These are phyloP conservation scores for Pythium utonaiense DNA, from an alignment of 352 stramenopile genomes.

Conservation along the genomic window DNA sequence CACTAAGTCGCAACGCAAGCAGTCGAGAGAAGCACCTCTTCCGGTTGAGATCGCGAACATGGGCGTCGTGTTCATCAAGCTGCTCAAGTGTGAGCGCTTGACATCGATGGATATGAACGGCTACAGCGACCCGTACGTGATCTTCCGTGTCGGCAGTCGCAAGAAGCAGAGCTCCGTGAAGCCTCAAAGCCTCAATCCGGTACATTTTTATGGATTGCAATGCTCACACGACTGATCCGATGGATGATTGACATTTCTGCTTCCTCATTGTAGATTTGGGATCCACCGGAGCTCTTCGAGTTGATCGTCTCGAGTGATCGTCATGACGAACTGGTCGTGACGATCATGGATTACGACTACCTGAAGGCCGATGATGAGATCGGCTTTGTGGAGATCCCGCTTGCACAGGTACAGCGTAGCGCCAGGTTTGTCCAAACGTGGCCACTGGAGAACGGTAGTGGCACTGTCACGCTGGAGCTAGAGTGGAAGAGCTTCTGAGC, in stretches of 20 bases:
- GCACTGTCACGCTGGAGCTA: conserved; percentile 35
- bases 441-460: conserved; percentile 34
- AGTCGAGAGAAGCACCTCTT: conserved; percentile 26
- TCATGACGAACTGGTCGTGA: conserved; percentile 36
- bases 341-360: conserved; percentile 48
- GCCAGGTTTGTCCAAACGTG: conserved; percentile 29
- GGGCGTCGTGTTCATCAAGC: conserved; percentile 39
- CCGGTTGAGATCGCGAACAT: conserved; percentile 37
- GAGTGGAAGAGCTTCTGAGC: conserved; percentile 43
- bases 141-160: conserved; percentile 35
- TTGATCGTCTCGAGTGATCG: conserved; percentile 36
- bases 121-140: conserved; percentile 42
- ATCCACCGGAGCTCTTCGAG: conserved; percentile 41
- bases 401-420: conserved; percentile 36
- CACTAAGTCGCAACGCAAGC: conserved; percentile 21
- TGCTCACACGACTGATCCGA: no score
- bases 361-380: conserved; percentile 46
- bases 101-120: conserved; percentile 40
- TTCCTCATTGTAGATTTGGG: conserved; percentile 34
- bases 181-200: conserved; percentile 33
- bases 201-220: conserved; percentile 10
- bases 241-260: not conserved
- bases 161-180: conserved; percentile 43
- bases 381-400: conserved; percentile 32
- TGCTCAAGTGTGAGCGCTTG: conserved; percentile 37